A percentile compares a stretch with the other conserved stretches of the same genome.
Evolutionary conservation across 2,329 filamentous ascomycete genomes (phyloP).

Genomic region (Aureobasidium sp.): DNA sequence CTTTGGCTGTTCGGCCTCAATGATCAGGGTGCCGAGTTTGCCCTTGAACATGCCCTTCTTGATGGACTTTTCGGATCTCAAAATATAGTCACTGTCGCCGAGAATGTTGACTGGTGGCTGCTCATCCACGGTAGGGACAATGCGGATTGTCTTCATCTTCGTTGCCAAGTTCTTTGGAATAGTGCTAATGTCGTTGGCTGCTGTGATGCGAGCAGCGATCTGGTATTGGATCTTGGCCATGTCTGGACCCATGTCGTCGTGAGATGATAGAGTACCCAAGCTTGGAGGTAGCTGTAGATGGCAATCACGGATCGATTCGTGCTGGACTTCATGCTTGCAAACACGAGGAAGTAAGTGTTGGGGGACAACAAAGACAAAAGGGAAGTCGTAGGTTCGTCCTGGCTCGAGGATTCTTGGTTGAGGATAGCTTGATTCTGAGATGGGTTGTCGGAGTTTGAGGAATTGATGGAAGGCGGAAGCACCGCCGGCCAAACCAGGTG

Average conservation of each 20-base stretch:
- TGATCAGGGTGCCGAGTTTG: slow-evolving; percentile 49
- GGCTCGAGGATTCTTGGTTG: slow-evolving; percentile 45
- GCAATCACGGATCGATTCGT: slow-evolving; percentile 43
- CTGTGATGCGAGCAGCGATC: slow-evolving; percentile 31
- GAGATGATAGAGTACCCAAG: slow-evolving; percentile 36
- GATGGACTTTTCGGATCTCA: slow-evolving; percentile 51
- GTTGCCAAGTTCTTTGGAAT: slow-evolving; percentile 35
- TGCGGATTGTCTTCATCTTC: slow-evolving; percentile 47
- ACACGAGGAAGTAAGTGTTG: slow-evolving; percentile 50
- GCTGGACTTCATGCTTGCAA: slow-evolving; percentile 46
- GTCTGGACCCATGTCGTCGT: slow-evolving; percentile 55
- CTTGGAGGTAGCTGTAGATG: slow-evolving; percentile 55
- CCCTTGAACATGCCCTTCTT: slow-evolving; percentile 52
- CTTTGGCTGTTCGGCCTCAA: slow-evolving; percentile 50
- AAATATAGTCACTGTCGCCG: slow-evolving; percentile 39
- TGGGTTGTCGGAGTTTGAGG: slow-evolving; percentile 53
- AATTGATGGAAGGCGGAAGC: slow-evolving; percentile 53
- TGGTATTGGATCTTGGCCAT: slow-evolving; percentile 54
- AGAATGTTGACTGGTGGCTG: slow-evolving; percentile 49
- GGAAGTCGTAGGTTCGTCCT: slow-evolving; percentile 49
- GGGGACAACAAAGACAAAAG: slow-evolving; percentile 57
- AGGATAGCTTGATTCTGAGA: slow-evolving; percentile 45
- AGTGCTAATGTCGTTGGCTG: slow-evolving; percentile 35
- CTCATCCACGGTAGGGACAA: slow-evolving; percentile 52
- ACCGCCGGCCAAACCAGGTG: slow-evolving; percentile 44